Conservation (phyloP, 352 stramenopile genomes). For the Phytophthora litchii region DNA sequence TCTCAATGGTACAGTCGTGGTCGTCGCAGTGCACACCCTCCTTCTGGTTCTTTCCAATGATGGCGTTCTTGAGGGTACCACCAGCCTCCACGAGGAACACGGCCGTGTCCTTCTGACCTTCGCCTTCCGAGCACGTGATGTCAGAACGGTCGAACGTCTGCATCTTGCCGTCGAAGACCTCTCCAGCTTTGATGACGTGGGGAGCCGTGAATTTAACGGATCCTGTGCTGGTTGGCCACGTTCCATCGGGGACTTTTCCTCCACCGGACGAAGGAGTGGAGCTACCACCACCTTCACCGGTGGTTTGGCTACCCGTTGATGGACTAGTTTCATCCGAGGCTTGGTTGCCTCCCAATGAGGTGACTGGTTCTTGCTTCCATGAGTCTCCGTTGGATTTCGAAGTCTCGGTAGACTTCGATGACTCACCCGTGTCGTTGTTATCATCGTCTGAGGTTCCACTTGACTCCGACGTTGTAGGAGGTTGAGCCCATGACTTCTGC, state of each 20-base stretch:
- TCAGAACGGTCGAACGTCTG: slow-evolving; percentile 64
- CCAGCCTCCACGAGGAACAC: slow-evolving; percentile 48
- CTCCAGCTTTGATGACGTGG: slow-evolving; percentile 37
- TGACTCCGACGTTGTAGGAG: background rate
- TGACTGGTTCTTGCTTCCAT: slow-evolving; percentile 4
- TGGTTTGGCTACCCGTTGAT: slow-evolving; percentile 7
- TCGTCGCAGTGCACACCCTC: slow-evolving; percentile 20
- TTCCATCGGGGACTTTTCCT: slow-evolving; percentile 22
- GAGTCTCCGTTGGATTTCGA: background rate
- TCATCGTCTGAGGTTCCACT: slow-evolving; percentile 11
- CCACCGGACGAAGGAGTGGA: slow-evolving; percentile 19
- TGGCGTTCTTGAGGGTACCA: slow-evolving; percentile 26
- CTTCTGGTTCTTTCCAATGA: slow-evolving; percentile 28
- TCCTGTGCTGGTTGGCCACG: slow-evolving; percentile 8
- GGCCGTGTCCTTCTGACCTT: slow-evolving; percentile 34
- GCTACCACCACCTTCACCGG: slow-evolving; percentile 9
- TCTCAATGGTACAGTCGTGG: slow-evolving; percentile 18
- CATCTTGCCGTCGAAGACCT: slow-evolving; percentile 36
- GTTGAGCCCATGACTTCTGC: slow-evolving; percentile 2
- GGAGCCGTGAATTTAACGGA: slow-evolving; percentile 22
- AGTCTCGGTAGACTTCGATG: slow-evolving; percentile 6
- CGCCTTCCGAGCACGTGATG: slow-evolving; percentile 35
- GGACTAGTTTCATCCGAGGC: background rate
- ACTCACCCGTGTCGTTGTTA: slow-evolving; percentile 1
- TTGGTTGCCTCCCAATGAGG: slow-evolving; percentile 8